phyloP scores from a whole-genome alignment of 805 yeast genomes.

The Metschnikowia koreensis region DNA sequence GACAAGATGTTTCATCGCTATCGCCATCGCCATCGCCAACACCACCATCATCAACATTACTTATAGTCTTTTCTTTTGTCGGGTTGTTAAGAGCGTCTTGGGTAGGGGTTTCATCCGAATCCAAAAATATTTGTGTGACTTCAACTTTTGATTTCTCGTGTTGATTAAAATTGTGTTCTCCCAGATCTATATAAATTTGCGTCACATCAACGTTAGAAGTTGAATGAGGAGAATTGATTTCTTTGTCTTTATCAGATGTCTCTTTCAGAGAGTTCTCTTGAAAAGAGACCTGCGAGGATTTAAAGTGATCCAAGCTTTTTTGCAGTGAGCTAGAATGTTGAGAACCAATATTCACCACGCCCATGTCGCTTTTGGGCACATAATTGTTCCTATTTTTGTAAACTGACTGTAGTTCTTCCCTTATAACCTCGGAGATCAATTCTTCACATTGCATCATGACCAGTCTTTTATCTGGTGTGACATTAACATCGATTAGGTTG shows the following conservation, averaged over 20 bases:
- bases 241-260: neutral
- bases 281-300: constrained; percentile 20
- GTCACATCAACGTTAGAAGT: neutral
- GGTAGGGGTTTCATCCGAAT: neutral
- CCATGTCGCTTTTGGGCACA: constrained; percentile 34
- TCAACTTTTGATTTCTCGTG: neutral
- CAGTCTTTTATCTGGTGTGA: constrained; percentile 86
- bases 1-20: neutral
- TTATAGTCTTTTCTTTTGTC: neutral
- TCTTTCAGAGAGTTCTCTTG: neutral
- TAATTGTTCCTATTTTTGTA: constrained; percentile 42
- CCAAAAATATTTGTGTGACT: constrained; percentile 2
- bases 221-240: neutral
- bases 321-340: neutral
- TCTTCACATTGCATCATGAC: constrained; percentile 67
- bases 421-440: constrained; percentile 53
- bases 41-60: constrained; percentile 9
- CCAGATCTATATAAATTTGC: neutral
- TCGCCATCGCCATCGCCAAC: neutral
- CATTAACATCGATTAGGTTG: constrained; percentile 69
- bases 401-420: constrained; percentile 46
- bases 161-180: neutral
- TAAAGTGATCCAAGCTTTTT: constrained; percentile 2
- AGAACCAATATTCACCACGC: constrained; percentile 23
- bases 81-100: neutral